Base-by-base conservation (phyloP, 1,284 basidiomycete genomes). In the Trichosporon asahii region DNA sequence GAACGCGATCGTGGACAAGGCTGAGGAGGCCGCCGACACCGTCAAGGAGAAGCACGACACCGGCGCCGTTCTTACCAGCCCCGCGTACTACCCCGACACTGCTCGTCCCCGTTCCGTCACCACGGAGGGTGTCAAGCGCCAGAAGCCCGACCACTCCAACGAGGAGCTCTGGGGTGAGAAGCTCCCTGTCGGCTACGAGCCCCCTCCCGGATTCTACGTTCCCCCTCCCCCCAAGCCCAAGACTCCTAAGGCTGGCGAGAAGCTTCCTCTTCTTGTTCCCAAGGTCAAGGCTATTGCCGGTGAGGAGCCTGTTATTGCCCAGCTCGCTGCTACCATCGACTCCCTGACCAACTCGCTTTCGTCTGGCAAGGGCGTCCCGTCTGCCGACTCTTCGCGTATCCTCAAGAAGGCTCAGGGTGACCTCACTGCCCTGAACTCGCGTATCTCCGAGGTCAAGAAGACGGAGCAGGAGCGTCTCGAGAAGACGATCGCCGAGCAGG, bases 301-400 rank as follows among this genome's bases (percentile, higher is more conserved):
- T 6, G 92, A 96, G 76, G 87, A 88, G 79, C 95, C 96, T 18
- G 90, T 98, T 78, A 91, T 99, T 72, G 87, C 90, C 1, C 94
- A 98, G 81, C 89, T 99, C 18, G 96, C 95, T 3, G 88, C 89
- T 14, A 96, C 94, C 57, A 98, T 99, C 77, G 96, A 98, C 85
- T 89, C 91, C 79, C 90, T 99, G 66, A 90, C 95, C 21, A 88
- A 90, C 12, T 95, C 92, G 85, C 86, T 98, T 49, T 78, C 81
- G 2, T 72, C 76, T 2, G 91, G 91, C 76, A 90, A 93, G n/a
- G 82, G 86, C 1, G 89, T 89, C 2, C 82, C 86, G 68, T 89
- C 72, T 68, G 76, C 90, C 76, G 90, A 89, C 64, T 88, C 89
- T 61, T 88, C 88, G 66, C 75, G 77, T 37, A 83, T 85, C 67